phyloP scores from a whole-genome alignment of 2,329 filamentous ascomycete species.

The Colletotrichum melonis region DNA sequence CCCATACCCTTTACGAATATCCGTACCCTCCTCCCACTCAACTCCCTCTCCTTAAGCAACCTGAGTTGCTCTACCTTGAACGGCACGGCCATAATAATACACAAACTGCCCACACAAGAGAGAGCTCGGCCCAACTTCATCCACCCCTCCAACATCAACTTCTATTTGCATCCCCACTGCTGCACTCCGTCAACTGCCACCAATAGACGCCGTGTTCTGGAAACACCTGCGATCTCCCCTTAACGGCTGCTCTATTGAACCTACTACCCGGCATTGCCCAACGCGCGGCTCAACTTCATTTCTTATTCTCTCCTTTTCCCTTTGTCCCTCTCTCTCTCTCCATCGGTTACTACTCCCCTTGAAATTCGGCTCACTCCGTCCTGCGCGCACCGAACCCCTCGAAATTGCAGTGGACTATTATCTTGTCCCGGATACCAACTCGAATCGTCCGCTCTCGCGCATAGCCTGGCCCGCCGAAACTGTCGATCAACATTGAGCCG shows the following conservation, averaged over 20 bases:
- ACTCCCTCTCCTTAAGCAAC: constrained; percentile 21
- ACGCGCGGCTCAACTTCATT: constrained; percentile 7
- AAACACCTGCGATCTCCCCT: constrained; percentile 36
- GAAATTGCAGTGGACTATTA: constrained; percentile 35
- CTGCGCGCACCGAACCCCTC: constrained; percentile 17
- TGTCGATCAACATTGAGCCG: constrained; percentile 52
- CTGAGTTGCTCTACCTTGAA: not conserved
- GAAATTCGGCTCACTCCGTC: not conserved
- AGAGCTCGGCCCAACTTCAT: not conserved
- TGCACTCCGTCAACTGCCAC: constrained; percentile 13
- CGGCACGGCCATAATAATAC: not conserved
- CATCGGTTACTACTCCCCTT: not conserved
- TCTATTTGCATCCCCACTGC: not conserved
- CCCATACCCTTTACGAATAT: not conserved
- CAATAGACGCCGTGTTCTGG: constrained; percentile 36
- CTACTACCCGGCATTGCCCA: constrained; percentile 4
- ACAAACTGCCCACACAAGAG: not conserved
- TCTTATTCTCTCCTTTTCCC: constrained; percentile 15
- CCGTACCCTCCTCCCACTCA: not conserved
- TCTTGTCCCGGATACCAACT: constrained; percentile 1
- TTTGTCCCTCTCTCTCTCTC: not conserved
- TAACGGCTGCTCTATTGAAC: constrained; percentile 21
- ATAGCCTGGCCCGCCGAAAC: constrained; percentile 47
- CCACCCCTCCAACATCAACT: not conserved
- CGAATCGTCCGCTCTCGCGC: constrained; percentile 34